A percentile compares a stretch with the other conserved stretches of the same genome.
These are phyloP conservation scores for Podospora sp. DNA, from an alignment of 495 filamentous ascomycete genomes.

Conservation along the genomic window DNA sequence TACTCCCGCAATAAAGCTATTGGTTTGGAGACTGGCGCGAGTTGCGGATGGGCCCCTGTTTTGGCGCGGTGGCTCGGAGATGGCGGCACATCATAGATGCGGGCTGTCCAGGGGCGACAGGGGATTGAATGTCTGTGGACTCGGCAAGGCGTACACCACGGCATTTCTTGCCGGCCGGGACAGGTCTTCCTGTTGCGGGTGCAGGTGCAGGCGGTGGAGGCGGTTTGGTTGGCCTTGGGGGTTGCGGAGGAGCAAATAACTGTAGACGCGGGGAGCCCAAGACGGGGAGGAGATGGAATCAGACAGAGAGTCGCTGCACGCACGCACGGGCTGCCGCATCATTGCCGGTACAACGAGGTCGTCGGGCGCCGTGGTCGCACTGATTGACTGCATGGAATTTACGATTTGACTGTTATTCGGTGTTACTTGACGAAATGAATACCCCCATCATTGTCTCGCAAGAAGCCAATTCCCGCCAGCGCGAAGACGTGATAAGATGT, in stretches of 20 bases:
- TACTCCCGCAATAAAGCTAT: not conserved
- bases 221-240: not conserved
- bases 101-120: not conserved
- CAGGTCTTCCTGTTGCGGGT: not conserved
- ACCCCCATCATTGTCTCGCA: not conserved
- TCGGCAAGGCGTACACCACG: constrained; percentile 1
- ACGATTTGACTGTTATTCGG: constrained; percentile 15
- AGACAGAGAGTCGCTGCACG: constrained; percentile 1
- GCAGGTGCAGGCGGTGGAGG: not conserved
- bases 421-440: not conserved
- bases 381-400: constrained; percentile 13
- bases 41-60: not conserved
- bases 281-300: not conserved
- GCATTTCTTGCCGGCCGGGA: not conserved
- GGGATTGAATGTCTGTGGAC: not conserved
- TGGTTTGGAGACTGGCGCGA: not conserved
- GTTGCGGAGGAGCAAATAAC: not conserved
- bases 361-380: not conserved
- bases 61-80: not conserved
- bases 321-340: not conserved
- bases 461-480: too few relatives aligned
- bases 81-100: not conserved
- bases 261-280: not conserved
- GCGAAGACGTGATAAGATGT: too few relatives aligned
- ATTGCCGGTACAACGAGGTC: not conserved